phyloP scores from a whole-genome alignment of 1,284 basidiomycete genomes.

The Trametes versicolor region DNA sequence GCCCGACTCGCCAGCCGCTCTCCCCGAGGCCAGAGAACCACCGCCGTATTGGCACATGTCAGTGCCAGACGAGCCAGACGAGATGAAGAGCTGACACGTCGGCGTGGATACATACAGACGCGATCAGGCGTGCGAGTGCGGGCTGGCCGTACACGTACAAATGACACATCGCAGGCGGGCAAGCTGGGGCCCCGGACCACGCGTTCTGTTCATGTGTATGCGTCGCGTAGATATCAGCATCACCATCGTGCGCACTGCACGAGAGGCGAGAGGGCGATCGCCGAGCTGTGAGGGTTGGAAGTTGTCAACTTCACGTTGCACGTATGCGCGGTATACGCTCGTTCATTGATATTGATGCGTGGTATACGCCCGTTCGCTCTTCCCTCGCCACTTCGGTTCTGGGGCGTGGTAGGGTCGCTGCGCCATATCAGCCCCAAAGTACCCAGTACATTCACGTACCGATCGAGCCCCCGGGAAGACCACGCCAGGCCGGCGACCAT shows the following conservation, averaged over 20 bases:
- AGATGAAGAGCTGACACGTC: neutral
- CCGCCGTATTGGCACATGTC: too few species aligned
- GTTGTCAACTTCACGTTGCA: neutral
- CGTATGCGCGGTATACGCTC: neutral
- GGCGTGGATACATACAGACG: neutral
- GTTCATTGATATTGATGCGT: too few species aligned
- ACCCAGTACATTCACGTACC: too few species aligned
- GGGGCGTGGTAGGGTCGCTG: slow-evolving; percentile 1
- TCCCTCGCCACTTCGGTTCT: too few species aligned
- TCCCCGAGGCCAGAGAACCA: neutral
- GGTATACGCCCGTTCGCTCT: neutral
- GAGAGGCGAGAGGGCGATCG: neutral
- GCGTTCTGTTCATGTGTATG: neutral
- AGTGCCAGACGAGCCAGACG: too few species aligned
- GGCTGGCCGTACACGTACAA: neutral
- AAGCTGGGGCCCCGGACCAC: slow-evolving; percentile 4
- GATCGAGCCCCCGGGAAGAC: neutral
- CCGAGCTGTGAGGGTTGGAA: neutral
- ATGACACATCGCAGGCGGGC: neutral
- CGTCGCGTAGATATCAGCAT: neutral
- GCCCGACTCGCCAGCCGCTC: neutral
- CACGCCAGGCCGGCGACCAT: neutral
- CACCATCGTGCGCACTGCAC: neutral
- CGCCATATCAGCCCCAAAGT: neutral
- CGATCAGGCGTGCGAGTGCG: neutral